These are phyloP conservation scores for Dendrobium chrysotoxum DNA, from an alignment of 106 monocot genomes.

Conservation along the genomic window DNA sequence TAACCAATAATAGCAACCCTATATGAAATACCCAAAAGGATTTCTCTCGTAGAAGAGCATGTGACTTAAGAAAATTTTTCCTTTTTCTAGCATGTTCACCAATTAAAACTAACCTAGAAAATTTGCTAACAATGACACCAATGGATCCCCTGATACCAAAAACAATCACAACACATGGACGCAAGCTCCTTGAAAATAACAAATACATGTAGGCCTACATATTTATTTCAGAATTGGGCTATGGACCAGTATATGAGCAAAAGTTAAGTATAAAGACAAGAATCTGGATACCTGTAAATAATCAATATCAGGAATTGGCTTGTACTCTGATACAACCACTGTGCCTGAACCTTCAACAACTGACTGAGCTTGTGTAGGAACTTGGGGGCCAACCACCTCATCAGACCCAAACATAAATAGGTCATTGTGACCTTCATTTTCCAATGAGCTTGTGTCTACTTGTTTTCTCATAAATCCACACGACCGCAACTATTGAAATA, in stretches of 20 bases:
- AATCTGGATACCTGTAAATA: slow-evolving; percentile 72
- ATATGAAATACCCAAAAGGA: background rate
- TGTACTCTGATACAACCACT: slow-evolving; percentile 69
- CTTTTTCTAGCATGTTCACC: background rate
- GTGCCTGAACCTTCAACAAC: slow-evolving; percentile 70
- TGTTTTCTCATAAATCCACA: slow-evolving; percentile 39
- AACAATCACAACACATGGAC: background rate
- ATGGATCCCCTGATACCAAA: background rate
- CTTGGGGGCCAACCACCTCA: slow-evolving; percentile 36
- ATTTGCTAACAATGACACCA: background rate
- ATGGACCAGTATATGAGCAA: background rate
- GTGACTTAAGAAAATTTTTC: background rate
- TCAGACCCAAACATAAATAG: slow-evolving; percentile 38
- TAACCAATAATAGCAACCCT: background rate
- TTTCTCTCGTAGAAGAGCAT: background rate
- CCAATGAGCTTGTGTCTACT: slow-evolving; percentile 14
- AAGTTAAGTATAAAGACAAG: background rate
- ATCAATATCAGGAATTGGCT: slow-evolving; percentile 87
- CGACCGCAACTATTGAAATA: slow-evolving; percentile 75
- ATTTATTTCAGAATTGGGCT: background rate
- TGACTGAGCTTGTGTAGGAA: slow-evolving; percentile 85
- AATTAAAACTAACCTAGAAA: background rate
- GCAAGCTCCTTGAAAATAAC: background rate
- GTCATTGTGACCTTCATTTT: slow-evolving; percentile 22
- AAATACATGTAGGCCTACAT: background rate